These are phyloP conservation scores for Tolypocladium sp. DNA, from an alignment of 2,329 filamentous ascomycete genomes.

Conservation along the genomic window DNA sequence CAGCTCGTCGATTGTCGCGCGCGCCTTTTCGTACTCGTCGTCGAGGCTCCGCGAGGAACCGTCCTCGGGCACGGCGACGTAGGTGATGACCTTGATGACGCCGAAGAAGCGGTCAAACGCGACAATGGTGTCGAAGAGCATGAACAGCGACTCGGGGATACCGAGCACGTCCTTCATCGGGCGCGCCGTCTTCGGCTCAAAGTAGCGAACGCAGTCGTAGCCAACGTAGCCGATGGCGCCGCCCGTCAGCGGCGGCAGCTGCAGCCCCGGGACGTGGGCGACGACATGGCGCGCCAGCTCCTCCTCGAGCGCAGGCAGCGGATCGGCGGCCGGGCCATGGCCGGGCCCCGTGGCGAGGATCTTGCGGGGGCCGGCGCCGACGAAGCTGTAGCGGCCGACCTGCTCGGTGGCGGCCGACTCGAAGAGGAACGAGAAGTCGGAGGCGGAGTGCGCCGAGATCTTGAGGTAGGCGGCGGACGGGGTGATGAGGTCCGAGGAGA, in stretches of 20 bases:
- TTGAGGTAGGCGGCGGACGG: conserved; percentile 95
- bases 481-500: conserved; percentile 86
- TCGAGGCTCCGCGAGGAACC: conserved; percentile 39
- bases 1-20: conserved; percentile 52
- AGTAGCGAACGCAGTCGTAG: conserved; percentile 96
- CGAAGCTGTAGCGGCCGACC: conserved; percentile 90
- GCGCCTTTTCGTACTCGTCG: conserved; percentile 57
- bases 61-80: conserved; percentile 60
- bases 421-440: conserved; percentile 84
- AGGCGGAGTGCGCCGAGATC: conserved; percentile 56
- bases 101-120: conserved; percentile 94
- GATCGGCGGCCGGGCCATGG: conserved; percentile 76
- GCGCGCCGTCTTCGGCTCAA: conserved; percentile 91
- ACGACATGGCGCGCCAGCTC: conserved; percentile 75
- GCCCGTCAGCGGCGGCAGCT: conserved; percentile 77
- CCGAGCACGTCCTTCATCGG: conserved; percentile 80
- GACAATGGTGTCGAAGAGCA: conserved; percentile 91
- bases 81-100: conserved; percentile 87
- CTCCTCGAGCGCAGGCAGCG: conserved; percentile 70
- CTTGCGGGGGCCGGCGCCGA: conserved; percentile 73
- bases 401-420: conserved; percentile 92
- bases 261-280: conserved; percentile 71
- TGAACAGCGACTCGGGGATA: conserved; percentile 91
- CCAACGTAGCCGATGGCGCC: conserved; percentile 95
- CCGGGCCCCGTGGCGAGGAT: conserved; percentile 81